phyloP scores from a whole-genome alignment of 129 eudicot species.

The Glebionis coronaria region DNA sequence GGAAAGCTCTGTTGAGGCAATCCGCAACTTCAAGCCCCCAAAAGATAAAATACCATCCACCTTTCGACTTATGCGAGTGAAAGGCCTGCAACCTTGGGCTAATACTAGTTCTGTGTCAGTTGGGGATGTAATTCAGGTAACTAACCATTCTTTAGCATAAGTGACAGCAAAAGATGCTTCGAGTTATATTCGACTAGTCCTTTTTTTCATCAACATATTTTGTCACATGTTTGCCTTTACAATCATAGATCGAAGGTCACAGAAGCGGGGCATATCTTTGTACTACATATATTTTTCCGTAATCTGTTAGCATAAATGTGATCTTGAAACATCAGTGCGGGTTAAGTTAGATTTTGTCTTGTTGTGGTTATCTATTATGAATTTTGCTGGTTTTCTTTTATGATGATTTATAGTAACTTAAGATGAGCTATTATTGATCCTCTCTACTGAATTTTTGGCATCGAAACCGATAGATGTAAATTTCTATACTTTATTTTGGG shows the following conservation, averaged over 20 bases:
- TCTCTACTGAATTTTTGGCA: too few relatives aligned
- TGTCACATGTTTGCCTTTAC: not conserved
- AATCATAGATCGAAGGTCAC: not conserved
- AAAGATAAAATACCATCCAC: conserved; percentile 56
- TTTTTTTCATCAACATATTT: not conserved
- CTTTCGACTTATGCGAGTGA: conserved; percentile 81
- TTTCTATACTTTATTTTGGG: too few relatives aligned
- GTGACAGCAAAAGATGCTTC: not conserved
- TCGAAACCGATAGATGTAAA: too few relatives aligned
- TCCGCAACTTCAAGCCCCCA: conserved; percentile 45
- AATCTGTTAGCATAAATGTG: not conserved
- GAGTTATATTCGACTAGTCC: not conserved
- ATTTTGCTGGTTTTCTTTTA: not conserved
- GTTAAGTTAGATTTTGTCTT: not conserved
- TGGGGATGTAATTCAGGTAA: conserved; percentile 80
- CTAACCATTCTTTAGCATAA: not conserved
- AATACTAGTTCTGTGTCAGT: conserved; percentile 84
- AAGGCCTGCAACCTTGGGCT: conserved; percentile 85
- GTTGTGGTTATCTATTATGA: not conserved
- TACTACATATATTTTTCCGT: not conserved
- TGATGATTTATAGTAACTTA: too few relatives aligned
- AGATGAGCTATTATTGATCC: too few relatives aligned
- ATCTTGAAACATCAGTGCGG: not conserved
- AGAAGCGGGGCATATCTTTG: conserved; percentile 6
- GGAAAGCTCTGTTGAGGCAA: conserved; percentile 40